Evolutionary conservation across 1,139 yeast genomes (phyloP).

Genomic region (Hyphopichia khmerensis): DNA sequence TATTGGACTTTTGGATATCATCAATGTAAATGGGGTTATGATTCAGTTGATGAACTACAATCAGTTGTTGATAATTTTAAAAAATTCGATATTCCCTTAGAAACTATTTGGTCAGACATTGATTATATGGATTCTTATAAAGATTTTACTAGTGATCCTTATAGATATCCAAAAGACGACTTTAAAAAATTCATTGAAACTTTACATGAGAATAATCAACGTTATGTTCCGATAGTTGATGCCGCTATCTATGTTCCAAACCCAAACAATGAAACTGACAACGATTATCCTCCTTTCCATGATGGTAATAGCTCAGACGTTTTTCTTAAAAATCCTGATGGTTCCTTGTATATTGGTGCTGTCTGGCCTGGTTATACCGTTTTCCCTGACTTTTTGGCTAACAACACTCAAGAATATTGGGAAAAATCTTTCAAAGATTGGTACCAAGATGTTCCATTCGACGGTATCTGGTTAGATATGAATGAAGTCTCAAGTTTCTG

Average conservation of each 20-base stretch:
- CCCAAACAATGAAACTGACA: slow-evolving; percentile 21
- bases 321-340: slow-evolving; percentile 28
- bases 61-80: slow-evolving; percentile 19
- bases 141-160: slow-evolving; percentile 30
- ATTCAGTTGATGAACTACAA: slow-evolving; percentile 13
- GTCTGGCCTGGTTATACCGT: slow-evolving; percentile 31
- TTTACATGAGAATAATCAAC: slow-evolving; percentile 22
- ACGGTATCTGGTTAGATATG: slow-evolving; percentile 38
- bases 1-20: slow-evolving; percentile 25
- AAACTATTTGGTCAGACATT: slow-evolving; percentile 24
- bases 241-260: slow-evolving; percentile 30
- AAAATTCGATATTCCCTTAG: slow-evolving; percentile 19
- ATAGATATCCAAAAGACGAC: slow-evolving; percentile 20
- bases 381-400: slow-evolving; percentile 30
- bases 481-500: slow-evolving; percentile 34
- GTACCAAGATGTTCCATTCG: slow-evolving; percentile 21
- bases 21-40: slow-evolving; percentile 24
- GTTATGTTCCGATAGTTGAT: slow-evolving; percentile 32
- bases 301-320: slow-evolving; percentile 24
- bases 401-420: slow-evolving; percentile 24
- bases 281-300: slow-evolving; percentile 20
- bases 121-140: slow-evolving; percentile 26
- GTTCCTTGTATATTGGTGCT: slow-evolving; percentile 22
- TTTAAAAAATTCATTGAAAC: slow-evolving; percentile 18
- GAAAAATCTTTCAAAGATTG: slow-evolving; percentile 18